Conservation (phyloP, 1,284 basidiomycete genomes). For the Pyrrhoderma noxium region DNA sequence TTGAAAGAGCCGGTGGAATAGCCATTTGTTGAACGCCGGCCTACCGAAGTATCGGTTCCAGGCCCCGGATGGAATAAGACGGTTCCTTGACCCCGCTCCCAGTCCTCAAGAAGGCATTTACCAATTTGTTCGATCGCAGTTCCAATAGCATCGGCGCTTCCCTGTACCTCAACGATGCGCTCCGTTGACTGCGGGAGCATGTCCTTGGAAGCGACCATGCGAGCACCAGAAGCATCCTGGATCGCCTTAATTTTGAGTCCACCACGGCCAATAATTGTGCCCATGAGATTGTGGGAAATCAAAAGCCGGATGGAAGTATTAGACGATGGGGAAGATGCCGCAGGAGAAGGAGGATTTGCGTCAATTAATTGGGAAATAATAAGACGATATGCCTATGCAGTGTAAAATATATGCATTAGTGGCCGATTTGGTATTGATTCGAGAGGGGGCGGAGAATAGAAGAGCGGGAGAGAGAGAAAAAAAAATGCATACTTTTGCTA, state of each 20-base stretch:
- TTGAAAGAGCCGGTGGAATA: constrained; percentile 32
- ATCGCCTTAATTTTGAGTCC: constrained; percentile 99
- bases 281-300: constrained; percentile 99
- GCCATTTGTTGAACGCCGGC: constrained; percentile 40
- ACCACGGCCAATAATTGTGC: constrained; percentile 94
- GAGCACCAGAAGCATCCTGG: constrained; percentile 93
- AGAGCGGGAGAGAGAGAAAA: not conserved
- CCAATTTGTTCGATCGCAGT: constrained; percentile 92
- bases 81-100: constrained; percentile 89
- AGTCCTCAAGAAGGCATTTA: constrained; percentile 93
- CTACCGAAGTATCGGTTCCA: constrained; percentile 57
- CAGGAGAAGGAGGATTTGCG: constrained; percentile 62
- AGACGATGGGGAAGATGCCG: constrained; percentile 56
- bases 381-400: constrained; percentile 80
- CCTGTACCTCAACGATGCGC: constrained; percentile 95
- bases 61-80: constrained; percentile 93
- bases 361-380: constrained; percentile 89
- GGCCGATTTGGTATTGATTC: constrained; percentile 9
- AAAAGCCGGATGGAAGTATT: constrained; percentile 92
- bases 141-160: constrained; percentile 84
- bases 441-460: not conserved
- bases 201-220: constrained; percentile 97
- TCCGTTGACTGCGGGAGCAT: constrained; percentile 99
- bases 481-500: constrained; percentile 65
- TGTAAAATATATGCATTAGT: too few relatives aligned